These are phyloP conservation scores for Trichoderma sp. DNA, from an alignment of 2,329 filamentous ascomycete genomes.

Conservation along the genomic window DNA sequence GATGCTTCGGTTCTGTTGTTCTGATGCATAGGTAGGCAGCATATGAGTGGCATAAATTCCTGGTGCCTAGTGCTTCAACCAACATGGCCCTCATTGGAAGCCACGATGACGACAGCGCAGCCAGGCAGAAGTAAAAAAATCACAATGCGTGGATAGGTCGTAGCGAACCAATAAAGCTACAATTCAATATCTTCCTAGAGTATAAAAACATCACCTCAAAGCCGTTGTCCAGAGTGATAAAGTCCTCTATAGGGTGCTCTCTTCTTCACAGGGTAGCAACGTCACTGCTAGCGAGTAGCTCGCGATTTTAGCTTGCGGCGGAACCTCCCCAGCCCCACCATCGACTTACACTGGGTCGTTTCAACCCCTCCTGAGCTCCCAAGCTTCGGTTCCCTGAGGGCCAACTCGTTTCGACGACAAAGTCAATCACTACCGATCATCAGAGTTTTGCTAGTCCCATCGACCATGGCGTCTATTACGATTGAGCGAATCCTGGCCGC, in stretches of 20 bases:
- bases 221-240: neutral
- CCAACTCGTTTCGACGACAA: neutral
- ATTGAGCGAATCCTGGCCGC: conserved; percentile 78
- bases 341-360: conserved; percentile 18
- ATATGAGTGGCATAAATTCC: neutral
- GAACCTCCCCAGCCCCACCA: conserved; percentile 14
- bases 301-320: conserved; percentile 12
- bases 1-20: neutral
- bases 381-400: neutral
- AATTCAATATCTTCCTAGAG: too few relatives aligned
- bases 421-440: neutral
- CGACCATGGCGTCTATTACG: conserved; percentile 50
- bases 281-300: neutral
- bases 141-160: neutral
- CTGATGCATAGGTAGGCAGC: neutral
- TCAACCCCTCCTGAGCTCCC: conserved; percentile 21
- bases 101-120: neutral
- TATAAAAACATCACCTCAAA: neutral
- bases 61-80: conserved; percentile 10
- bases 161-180: neutral
- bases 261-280: neutral
- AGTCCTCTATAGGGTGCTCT: neutral
- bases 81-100: neutral
- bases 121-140: conserved; percentile 1
- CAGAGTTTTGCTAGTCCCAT: neutral